Conservation (phyloP, 2,329 filamentous ascomycete genomes). For the Hypoxylon sp. region DNA sequence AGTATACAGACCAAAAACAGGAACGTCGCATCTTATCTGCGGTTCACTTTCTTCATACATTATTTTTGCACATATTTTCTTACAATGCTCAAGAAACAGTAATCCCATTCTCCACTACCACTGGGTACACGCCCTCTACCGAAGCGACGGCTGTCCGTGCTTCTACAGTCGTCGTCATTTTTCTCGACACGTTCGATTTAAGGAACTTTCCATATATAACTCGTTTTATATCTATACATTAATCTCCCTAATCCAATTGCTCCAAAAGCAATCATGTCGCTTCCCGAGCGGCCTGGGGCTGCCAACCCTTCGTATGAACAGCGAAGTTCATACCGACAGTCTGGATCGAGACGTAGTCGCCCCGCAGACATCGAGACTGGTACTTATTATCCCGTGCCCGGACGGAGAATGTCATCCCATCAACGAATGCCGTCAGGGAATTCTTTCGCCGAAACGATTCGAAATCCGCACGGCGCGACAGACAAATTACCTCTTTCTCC, state of each 20-base stretch:
- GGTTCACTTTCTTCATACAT: conserved; percentile 20
- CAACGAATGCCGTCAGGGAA: conserved; percentile 68
- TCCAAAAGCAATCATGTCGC: conserved; percentile 66
- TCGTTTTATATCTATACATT: conserved; percentile 16
- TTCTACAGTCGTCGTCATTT: conserved; percentile 23
- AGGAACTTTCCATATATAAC: conserved; percentile 24
- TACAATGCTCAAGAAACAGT: conserved; percentile 29
- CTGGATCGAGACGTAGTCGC: conserved; percentile 72
- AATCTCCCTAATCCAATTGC: conserved; percentile 34
- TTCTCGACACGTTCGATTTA: conserved; percentile 12
- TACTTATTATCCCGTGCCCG: conserved; percentile 59
- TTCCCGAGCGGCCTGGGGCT: conserved; percentile 73
- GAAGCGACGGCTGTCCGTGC: conserved; percentile 36
- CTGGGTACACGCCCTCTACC: conserved; percentile 25
- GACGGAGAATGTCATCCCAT: conserved; percentile 57
- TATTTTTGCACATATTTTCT: conserved; percentile 30
- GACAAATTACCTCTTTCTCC: conserved; percentile 68
- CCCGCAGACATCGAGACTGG: conserved; percentile 78
- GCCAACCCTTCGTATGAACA: conserved; percentile 68
- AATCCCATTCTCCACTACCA: conserved; percentile 20
- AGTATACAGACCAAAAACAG: conserved; percentile 32
- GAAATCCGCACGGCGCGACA: conserved; percentile 65
- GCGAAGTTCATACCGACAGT: conserved; percentile 73
- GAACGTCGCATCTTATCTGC: conserved; percentile 16
- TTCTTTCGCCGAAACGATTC: conserved; percentile 69